Base-by-base conservation (phyloP, 768 basidiomycete genomes). In the Phlebiopsis flavidoalba region DNA sequence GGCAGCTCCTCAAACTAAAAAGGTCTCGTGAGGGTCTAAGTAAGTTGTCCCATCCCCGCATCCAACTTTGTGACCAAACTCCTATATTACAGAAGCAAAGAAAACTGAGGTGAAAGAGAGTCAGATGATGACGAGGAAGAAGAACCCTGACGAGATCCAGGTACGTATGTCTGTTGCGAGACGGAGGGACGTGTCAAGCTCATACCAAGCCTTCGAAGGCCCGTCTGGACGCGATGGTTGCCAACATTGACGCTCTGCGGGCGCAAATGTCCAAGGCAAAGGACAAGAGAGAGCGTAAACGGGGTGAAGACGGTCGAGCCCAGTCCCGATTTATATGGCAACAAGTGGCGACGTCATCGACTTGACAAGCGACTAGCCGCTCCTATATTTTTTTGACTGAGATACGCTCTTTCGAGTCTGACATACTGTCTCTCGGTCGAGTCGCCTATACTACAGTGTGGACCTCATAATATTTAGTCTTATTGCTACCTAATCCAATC, bases 241-340 rank as follows among this genome's bases (percentile, higher is more conserved):
- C 43, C 3, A 21, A 49, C 24, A 19, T 49, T 2, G 54, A 55
- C 5, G 54, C 37, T 15, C 11, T 55, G 1, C 36, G 36, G 21
- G 54, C 54, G 37, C 36, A 45, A 37, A n/a, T 55, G 37, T 55
- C 21, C 8, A 55, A 55, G 26, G 54, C 40, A 5, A 40, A 55
- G 19, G n/a, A 21, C 35, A 40, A 45, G 22, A 8, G 37, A 8
- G 24, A 43, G 40, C 37, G 54, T 21, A 55, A 55, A n/a, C 54
- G 54, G n/a, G 12, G 54, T 55, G 19, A 55, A 55, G n/a, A 36
- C 54, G 54, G 15, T n/a, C n/a, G 54, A 55, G 21, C 54, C 37
- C 6, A 55, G 54, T n/a, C 37, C 54, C 54, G 1, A 40, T 45
- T 19, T 37, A n/a, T 12, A 14, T 55, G n/a, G 4, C 31, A 15